phyloP scores from a whole-genome alignment of 352 stramenopile species.

The Phytophthora rubi region DNA sequence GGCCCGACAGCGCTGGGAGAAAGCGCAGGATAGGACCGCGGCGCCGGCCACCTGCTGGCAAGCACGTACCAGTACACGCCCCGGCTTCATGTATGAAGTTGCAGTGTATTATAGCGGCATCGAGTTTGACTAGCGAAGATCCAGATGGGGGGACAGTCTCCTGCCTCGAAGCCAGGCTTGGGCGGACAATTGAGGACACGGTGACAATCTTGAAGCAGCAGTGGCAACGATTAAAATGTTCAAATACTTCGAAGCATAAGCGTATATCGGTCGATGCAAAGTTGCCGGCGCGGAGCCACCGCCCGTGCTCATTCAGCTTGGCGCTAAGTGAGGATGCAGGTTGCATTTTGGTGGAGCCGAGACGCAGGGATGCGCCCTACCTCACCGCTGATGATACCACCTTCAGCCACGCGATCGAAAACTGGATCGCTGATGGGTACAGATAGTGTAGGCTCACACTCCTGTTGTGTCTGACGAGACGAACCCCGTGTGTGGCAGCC shows the following conservation, averaged over 20 bases:
- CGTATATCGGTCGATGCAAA: neutral
- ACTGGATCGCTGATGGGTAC: constrained; percentile 13
- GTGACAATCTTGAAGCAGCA: neutral
- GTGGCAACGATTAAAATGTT: neutral
- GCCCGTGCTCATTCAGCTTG: neutral
- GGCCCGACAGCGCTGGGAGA: constrained; percentile 27
- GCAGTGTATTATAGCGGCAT: neutral
- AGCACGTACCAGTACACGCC: constrained; percentile 24
- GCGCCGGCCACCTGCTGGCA: constrained; percentile 29
- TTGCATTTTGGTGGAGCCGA: neutral
- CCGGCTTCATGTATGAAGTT: neutral
- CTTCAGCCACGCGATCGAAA: constrained; percentile 33
- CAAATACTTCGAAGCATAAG: neutral
- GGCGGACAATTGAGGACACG: neutral
- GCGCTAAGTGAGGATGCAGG: neutral
- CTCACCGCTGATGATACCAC: constrained; percentile 12
- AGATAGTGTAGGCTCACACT: constrained; percentile 2
- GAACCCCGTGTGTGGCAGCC: too few species aligned
- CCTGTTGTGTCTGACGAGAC: neutral
- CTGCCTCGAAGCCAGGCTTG: constrained; percentile 2
- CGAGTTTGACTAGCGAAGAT: constrained; percentile 3
- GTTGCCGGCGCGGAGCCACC: neutral
- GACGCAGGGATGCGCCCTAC: constrained; percentile 19
- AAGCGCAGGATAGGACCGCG: constrained; percentile 29
- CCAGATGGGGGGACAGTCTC: constrained; percentile 4